A percentile compares a stretch with the other conserved stretches of the same genome.
Evolutionary conservation across 2,329 filamentous ascomycete genomes (phyloP).

Genomic region (Tolypocladium endophyticum): DNA sequence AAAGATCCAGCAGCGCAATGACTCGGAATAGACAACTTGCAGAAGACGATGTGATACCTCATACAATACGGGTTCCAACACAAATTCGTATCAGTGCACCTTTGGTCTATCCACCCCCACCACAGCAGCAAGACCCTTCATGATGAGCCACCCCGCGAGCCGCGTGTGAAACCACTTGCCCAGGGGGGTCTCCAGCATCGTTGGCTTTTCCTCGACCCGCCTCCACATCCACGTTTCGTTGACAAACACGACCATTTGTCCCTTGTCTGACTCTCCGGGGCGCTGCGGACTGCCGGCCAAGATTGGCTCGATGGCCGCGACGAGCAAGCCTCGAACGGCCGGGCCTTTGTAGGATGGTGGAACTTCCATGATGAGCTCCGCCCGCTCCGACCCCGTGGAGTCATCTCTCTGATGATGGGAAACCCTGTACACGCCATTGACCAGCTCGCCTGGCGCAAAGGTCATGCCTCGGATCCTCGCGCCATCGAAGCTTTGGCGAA

Average conservation of each 20-base stretch:
- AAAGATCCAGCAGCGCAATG: not conserved
- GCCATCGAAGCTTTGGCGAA: slow-evolving; percentile 13
- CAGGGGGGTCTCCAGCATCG: slow-evolving; percentile 16
- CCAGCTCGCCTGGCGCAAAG: slow-evolving; percentile 16
- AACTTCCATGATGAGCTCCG: slow-evolving; percentile 17
- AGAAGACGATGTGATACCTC: not conserved
- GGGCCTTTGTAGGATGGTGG: slow-evolving; percentile 13
- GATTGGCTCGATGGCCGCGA: slow-evolving; percentile 10
- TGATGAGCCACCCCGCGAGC: slow-evolving; percentile 16
- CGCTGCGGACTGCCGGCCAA: not conserved
- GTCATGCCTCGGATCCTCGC: slow-evolving; percentile 10
- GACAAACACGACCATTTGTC: slow-evolving; percentile 14
- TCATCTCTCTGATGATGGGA: slow-evolving; percentile 9
- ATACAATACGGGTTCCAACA: not conserved
- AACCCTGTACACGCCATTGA: slow-evolving; percentile 21
- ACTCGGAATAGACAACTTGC: not conserved
- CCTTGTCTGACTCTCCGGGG: not conserved
- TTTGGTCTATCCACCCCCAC: not conserved
- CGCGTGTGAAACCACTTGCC: slow-evolving; percentile 20
- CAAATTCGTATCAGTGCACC: not conserved
- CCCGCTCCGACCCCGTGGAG: slow-evolving; percentile 9
- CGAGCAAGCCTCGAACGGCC: slow-evolving; percentile 12
- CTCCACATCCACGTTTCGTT: slow-evolving; percentile 31
- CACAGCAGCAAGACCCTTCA: slow-evolving; percentile 11
- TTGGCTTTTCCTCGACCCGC: slow-evolving; percentile 12